Conservation (phyloP, 139 green algal species). For the Coelastrella sp. region DNA sequence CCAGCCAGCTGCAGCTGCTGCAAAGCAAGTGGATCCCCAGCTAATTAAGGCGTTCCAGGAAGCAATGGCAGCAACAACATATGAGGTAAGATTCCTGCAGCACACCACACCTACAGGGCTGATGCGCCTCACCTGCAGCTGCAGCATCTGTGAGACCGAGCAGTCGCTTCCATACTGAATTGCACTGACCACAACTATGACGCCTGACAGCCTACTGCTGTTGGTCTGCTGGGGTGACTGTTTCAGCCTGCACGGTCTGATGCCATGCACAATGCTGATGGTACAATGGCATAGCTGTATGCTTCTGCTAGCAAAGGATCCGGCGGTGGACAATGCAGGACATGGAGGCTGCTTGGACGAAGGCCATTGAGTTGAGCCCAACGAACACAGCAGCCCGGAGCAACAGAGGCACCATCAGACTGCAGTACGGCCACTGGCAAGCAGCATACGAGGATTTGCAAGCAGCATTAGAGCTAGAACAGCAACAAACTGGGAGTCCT, state of each 20-base stretch:
- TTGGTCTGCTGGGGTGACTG: no score
- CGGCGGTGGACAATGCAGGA: conserved; percentile 16
- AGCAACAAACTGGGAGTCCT: not conserved
- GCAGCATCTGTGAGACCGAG: no score
- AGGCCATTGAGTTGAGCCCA: conserved; percentile 58
- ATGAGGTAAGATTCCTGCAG: conserved; percentile 11
- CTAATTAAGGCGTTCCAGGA: conserved; percentile 39
- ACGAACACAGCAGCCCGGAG: conserved; percentile 64
- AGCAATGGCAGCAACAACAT: conserved; percentile 5
- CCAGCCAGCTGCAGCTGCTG: not conserved
- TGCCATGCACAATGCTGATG: no score
- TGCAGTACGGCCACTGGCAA: conserved; percentile 54
- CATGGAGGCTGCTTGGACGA: conserved; percentile 55
- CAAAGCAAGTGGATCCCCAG: conserved; percentile 8
- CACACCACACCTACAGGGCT: no score
- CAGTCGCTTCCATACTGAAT: no score
- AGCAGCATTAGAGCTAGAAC: not conserved
- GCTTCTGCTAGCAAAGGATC: no score
- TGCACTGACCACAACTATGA: no score
- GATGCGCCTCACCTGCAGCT: no score
- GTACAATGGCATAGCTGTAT: no score
- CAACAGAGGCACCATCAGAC: conserved; percentile 62
- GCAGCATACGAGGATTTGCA: conserved; percentile 35
- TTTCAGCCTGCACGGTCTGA: no score
- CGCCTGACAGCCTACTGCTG: no score